Base-by-base conservation (phyloP, 768 basidiomycete genomes). In the Cyclocybe cylindracea region DNA sequence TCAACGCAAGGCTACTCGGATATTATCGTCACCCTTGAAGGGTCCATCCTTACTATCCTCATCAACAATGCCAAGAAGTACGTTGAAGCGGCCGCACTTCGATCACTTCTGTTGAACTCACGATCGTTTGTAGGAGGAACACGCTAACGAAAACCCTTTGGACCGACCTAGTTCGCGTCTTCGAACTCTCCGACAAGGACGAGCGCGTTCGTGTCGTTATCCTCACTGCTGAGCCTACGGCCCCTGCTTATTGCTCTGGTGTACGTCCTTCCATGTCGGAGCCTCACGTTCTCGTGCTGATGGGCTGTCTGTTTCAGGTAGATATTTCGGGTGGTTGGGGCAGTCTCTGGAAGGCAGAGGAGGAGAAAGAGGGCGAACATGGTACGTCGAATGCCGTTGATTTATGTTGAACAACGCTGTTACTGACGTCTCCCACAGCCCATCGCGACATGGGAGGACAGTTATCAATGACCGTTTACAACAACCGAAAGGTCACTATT, bases 181-280 rank as follows among this genome's bases (percentile, higher is more conserved):
- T 80, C 53, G 72, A 72, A n/a, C 57, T 79, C 3, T 72, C 72
- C 16, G 79, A 82, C 66, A 69, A 64, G 42, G 83, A 83, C 51
- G 81, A 83, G 55, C 72, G 77, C 38, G 76, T 83, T 16, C 72
- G 76, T 34, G 81, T 69, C 0, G 73, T 82, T n/a, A 70, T 83
- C n/a, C 57, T 82, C 34, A 83, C 80, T 3, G 76, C 82, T 0
- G 80, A 82, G 42, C 75, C 67, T 44, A 73, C 68, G 7, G 78
- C 80, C 1, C 70, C 77, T n/a, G 81, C 80, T 0, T 84, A 71
- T 55, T 83, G 83, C 57, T 74, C 82, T 24, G 83, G 83, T 1
- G 82, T 82, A 65, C 16, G 77, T 54, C 36, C 29, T 18, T 24
- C 24, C 3, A 3, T 24, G 3, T 5, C 5, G 5, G 24, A 24